These are phyloP conservation scores for Diaporthe ilicicola DNA, from an alignment of 2,329 filamentous ascomycete species.

Conservation along the genomic window DNA sequence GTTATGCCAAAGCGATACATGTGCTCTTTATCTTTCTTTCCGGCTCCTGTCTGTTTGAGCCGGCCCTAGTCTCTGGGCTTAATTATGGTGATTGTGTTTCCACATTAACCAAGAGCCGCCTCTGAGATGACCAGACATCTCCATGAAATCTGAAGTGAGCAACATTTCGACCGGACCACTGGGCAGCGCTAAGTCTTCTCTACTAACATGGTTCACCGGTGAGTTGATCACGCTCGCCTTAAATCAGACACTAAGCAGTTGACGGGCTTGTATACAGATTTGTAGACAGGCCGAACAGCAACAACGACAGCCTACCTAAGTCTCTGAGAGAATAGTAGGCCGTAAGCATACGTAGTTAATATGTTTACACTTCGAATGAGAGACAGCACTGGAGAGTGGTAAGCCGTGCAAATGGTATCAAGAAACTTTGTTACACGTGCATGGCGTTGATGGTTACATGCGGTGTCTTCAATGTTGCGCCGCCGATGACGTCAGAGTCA, in stretches of 20 bases:
- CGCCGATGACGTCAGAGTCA: conserved; percentile 16
- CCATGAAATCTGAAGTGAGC: not conserved
- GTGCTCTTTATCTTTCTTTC: not conserved
- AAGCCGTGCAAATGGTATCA: not conserved
- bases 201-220: too few relatives aligned
- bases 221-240: too few relatives aligned
- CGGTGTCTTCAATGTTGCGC: not conserved
- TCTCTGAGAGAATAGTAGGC: not conserved
- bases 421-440: not conserved
- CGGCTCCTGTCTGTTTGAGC: not conserved
- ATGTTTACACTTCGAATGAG: not conserved
- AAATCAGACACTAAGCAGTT: not conserved
- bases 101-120: not conserved
- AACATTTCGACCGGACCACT: not conserved
- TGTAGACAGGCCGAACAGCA: too few relatives aligned
- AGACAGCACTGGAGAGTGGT: not conserved
- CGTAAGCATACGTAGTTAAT: not conserved
- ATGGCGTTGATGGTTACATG: not conserved
- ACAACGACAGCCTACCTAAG: not conserved
- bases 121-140: too few relatives aligned
- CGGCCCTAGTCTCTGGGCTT: too few relatives aligned
- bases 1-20: not conserved
- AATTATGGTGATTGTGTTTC: too few relatives aligned
- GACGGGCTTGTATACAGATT: not conserved
- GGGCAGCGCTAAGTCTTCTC: too few relatives aligned